These are phyloP conservation scores for Trichoderma gamsii DNA, from an alignment of 495 filamentous ascomycete genomes.

Conservation along the genomic window DNA sequence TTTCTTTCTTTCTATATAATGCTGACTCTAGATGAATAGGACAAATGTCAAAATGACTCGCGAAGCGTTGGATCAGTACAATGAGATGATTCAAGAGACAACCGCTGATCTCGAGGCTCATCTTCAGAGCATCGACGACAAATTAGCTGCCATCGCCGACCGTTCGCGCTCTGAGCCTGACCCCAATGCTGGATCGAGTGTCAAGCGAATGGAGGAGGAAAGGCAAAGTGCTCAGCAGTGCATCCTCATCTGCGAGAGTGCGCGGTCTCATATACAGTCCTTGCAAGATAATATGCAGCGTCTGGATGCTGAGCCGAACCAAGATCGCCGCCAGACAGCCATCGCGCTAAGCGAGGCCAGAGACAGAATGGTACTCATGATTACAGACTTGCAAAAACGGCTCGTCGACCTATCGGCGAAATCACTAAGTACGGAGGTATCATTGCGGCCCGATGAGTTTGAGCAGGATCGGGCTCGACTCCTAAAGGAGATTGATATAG, in stretches of 20 bases:
- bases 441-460: background rate
- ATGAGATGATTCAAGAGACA: slow-evolving; percentile 32
- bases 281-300: slow-evolving; percentile 18
- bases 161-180: slow-evolving; percentile 20
- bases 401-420: background rate
- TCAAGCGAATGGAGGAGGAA: slow-evolving; percentile 31
- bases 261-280: slow-evolving; percentile 32
- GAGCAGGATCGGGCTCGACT: slow-evolving; percentile 19
- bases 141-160: slow-evolving; percentile 22
- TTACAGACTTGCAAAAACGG: background rate
- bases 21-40: slow-evolving; percentile 16
- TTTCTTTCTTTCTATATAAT: background rate
- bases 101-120: slow-evolving; percentile 36
- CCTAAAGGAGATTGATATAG: slow-evolving; percentile 21
- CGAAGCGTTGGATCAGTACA: slow-evolving; percentile 29
- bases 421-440: background rate
- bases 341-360: background rate
- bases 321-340: background rate
- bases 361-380: background rate
- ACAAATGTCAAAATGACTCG: slow-evolving; percentile 27
- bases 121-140: slow-evolving; percentile 34
- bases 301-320: background rate
- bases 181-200: slow-evolving; percentile 22
- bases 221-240: slow-evolving; percentile 38
- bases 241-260: slow-evolving; percentile 36